Conservation (phyloP, 2,329 filamentous ascomycete species). For the Akanthomyces dipterigenus region DNA sequence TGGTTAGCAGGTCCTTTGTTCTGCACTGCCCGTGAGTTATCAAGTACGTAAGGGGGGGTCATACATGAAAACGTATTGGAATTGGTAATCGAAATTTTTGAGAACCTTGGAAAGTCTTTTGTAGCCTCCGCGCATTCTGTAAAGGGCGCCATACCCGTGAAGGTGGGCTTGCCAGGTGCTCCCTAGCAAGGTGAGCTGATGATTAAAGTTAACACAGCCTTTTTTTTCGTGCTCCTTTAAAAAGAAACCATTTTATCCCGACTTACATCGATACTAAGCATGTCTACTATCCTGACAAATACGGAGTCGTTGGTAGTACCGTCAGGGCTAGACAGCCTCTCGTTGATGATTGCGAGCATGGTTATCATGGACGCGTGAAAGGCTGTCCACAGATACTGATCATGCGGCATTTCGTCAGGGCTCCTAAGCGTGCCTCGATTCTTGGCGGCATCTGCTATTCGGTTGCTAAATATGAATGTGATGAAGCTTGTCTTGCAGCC, state of each 20-base stretch:
- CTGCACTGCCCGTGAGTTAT: neutral
- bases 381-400: conserved; percentile 1
- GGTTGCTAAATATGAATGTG: conserved; percentile 7
- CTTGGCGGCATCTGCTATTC: conserved; percentile 7
- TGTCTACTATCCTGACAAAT: conserved; percentile 2
- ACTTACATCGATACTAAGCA: conserved; percentile 7
- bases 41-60: neutral
- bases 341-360: conserved; percentile 1
- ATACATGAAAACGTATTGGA: conserved; percentile 7
- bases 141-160: conserved; percentile 1
- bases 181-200: conserved; percentile 1
- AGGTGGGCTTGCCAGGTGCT: conserved; percentile 7
- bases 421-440: neutral
- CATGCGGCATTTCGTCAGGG: neutral
- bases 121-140: conserved; percentile 6
- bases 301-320: neutral
- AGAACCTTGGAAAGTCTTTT: neutral
- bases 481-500: conserved; percentile 9
- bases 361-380: conserved; percentile 1
- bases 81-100: neutral
- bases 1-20: neutral
- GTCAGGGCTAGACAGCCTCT: neutral
- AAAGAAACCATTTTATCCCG: too few relatives aligned
- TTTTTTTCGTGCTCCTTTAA: too few relatives aligned
- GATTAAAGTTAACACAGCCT: neutral